These are phyloP conservation scores for Lentinula detonsa DNA, from an alignment of 768 basidiomycete genomes.

Conservation along the genomic window DNA sequence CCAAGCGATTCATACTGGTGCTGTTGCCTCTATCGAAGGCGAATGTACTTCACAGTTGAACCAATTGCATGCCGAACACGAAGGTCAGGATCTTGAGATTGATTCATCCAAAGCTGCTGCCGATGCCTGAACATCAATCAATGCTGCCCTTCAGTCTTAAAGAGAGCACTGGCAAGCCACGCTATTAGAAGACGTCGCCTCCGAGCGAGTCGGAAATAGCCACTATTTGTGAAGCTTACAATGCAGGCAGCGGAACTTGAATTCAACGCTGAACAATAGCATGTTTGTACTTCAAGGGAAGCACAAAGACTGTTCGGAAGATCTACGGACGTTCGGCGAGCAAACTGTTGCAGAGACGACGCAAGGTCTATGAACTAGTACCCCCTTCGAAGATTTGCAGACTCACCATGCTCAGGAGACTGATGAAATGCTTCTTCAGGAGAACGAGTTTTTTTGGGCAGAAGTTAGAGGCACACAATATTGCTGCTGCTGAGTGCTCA, in stretches of 20 bases:
- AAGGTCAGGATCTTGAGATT: slow-evolving; percentile 46
- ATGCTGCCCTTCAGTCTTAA: slow-evolving; percentile 37
- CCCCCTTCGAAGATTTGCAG: slow-evolving; percentile 42
- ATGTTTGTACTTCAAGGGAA: slow-evolving; percentile 32
- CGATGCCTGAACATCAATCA: slow-evolving; percentile 39
- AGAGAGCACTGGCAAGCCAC: slow-evolving; percentile 47
- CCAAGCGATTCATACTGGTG: slow-evolving; percentile 33
- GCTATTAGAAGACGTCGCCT: slow-evolving; percentile 39
- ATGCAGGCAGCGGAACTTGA: slow-evolving; percentile 37
- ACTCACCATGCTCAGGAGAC: slow-evolving; percentile 42
- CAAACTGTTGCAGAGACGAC: slow-evolving; percentile 41
- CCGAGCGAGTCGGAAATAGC: slow-evolving; percentile 24
- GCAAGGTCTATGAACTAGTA: slow-evolving; percentile 31
- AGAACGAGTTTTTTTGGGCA: slow-evolving; percentile 42
- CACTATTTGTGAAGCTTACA: slow-evolving; percentile 21
- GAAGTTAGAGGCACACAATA: slow-evolving; percentile 59
- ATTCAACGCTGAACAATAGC: slow-evolving; percentile 39
- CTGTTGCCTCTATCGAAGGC: slow-evolving; percentile 49
- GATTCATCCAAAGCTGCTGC: slow-evolving; percentile 30
- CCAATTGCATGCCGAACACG: slow-evolving; percentile 55
- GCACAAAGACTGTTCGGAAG: slow-evolving; percentile 36
- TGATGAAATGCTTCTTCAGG: slow-evolving; percentile 33
- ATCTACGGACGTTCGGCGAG: slow-evolving; percentile 24
- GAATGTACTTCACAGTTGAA: slow-evolving; percentile 57
- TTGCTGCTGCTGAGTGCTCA: slow-evolving; percentile 41